Base-by-base conservation (phyloP, 345 rosid genomes). In the Anastatica hierochuntica region DNA sequence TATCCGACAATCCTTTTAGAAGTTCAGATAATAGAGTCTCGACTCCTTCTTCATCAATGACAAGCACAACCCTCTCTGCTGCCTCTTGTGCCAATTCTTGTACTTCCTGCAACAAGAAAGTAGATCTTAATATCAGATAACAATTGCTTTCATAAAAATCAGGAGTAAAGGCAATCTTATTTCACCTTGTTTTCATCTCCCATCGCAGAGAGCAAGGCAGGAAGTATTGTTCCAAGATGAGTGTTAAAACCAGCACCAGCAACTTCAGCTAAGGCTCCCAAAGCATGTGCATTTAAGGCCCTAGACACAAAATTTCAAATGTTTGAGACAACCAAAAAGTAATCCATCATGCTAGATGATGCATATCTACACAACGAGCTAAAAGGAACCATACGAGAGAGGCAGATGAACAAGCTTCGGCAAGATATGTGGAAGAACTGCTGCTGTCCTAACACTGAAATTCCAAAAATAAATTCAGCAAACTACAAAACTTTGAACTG, bases 241-340 rank as follows among this genome's bases (percentile, higher is more conserved):
- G 62, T 45, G 66, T 83, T 81, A 37, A 92, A 85, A 45, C 98
- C 94, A 56, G 95, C 68, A 57, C 98, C 95, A 3, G 98, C 96
- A 74, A 88, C 98, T 63, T 92, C 97, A 29, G 98, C 98, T 59
- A 92, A 76, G 18, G 95, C 98, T 49, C 98, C 98, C 36, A 92
- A 62, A 52, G 98, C 96, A 79, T 92, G 95, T 18, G 96, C 98
- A 77, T 88, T 88, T 66, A 92, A 85, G 63, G 96, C 90, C 43
- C 97, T 92, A 75, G 19, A 75, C 38, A 66, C 5, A 71, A 16
- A 66, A 10, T 50, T 43, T 18, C 14, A 30, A 50, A 52, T 7
- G 49, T 58, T 37, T 20, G 16, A 58, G 56, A 38, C 31, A 36
- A 1, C n/a, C 7, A 51, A 51, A 40, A 37, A 29, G 30, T 44